phyloP scores from a whole-genome alignment of 1,139 yeast species.

The Blastobotrys indianensis region DNA sequence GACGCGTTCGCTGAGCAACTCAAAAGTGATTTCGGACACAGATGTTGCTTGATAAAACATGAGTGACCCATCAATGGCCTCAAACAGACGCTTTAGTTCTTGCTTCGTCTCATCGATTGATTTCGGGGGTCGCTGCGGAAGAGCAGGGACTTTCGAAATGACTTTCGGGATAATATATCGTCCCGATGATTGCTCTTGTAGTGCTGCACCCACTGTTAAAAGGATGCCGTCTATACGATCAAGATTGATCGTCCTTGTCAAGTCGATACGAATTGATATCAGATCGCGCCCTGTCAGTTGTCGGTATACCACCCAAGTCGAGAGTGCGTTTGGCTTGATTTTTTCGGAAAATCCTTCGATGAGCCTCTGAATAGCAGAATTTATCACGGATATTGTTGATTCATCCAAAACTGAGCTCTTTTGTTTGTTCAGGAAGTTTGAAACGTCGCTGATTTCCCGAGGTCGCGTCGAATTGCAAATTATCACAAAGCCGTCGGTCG shows the following conservation, averaged over 20 bases:
- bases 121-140: conserved; percentile 2
- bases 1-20: conserved; percentile 18
- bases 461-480: neutral
- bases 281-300: neutral
- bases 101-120: neutral
- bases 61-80: conserved; percentile 22
- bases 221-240: conserved; percentile 1
- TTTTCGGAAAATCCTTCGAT: neutral
- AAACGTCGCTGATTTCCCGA: conserved; percentile 2
- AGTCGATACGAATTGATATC: neutral
- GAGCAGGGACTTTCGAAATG: neutral
- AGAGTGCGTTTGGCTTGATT: neutral
- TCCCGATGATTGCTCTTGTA: neutral
- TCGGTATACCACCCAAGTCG: neutral
- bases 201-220: conserved; percentile 1
- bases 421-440: conserved; percentile 5
- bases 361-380: neutral
- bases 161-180: conserved; percentile 1
- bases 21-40: conserved; percentile 17
- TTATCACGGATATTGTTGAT: neutral
- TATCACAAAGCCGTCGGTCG: neutral
- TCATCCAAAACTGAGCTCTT: neutral
- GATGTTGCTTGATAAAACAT: conserved; percentile 22
- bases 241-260: neutral
- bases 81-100: conserved; percentile 13